Conservation (phyloP, 2,329 filamentous ascomycete species). For the Alternaria incomplexa region DNA sequence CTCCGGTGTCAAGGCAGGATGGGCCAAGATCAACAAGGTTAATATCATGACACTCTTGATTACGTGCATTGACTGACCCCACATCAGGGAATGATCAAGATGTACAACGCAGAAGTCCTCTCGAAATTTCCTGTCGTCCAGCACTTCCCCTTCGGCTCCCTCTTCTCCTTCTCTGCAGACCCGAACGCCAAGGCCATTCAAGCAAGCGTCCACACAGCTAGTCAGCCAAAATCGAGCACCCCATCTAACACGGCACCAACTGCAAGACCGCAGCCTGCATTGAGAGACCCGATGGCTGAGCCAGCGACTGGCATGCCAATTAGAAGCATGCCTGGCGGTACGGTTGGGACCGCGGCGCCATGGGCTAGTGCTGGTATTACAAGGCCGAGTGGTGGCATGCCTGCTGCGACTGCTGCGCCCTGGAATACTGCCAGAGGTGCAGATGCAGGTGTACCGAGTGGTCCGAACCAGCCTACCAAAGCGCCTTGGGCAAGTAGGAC, state of each 20-base stretch:
- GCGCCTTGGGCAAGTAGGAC: conserved; percentile 33
- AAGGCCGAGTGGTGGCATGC: neutral
- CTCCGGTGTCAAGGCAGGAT: conserved; percentile 84
- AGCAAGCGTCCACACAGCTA: conserved; percentile 44
- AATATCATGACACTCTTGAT: neutral
- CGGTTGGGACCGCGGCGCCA: conserved; percentile 28
- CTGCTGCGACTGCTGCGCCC: neutral
- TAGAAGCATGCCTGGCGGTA: neutral
- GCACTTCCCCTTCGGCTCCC: conserved; percentile 69
- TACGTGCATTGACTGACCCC: conserved; percentile 4
- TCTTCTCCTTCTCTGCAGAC: conserved; percentile 57
- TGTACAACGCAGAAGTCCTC: conserved; percentile 97
- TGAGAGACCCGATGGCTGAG: conserved; percentile 37
- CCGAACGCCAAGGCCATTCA: conserved; percentile 44
- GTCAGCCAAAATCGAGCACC: conserved; percentile 36
- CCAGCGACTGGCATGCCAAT: conserved; percentile 9
- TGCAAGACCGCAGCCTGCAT: conserved; percentile 25
- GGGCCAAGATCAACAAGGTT: conserved; percentile 90
- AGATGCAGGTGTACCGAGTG: conserved; percentile 23
- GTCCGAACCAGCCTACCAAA: conserved; percentile 42
- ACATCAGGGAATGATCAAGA: conserved; percentile 90
- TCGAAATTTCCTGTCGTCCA: conserved; percentile 99
- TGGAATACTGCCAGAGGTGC: conserved; percentile 5
- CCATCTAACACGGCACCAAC: conserved; percentile 25
- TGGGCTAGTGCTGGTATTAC: conserved; percentile 23